A percentile compares a stretch with the other conserved stretches of the same genome.
These are phyloP conservation scores for Syzygium aromaticum DNA, from an alignment of 345 rosid genomes.

Conservation along the genomic window DNA sequence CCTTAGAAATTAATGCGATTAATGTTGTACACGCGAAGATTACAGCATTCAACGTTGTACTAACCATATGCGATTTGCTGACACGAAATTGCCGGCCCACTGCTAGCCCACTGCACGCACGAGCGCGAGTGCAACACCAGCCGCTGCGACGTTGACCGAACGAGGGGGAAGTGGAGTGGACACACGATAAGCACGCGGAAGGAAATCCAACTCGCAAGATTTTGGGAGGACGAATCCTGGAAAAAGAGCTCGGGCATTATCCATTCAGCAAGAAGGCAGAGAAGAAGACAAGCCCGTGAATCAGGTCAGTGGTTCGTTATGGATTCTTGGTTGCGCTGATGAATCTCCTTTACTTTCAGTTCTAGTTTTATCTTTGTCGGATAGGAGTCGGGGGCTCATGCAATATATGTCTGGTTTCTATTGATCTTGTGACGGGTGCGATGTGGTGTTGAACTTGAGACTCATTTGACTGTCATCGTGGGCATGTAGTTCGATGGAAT, in stretches of 20 bases:
- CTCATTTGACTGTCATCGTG: neutral
- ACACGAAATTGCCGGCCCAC: neutral
- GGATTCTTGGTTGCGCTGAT: neutral
- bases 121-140: neutral
- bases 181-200: neutral
- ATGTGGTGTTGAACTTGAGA: neutral
- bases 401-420: neutral
- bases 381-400: neutral
- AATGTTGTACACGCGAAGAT: neutral
- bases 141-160: neutral
- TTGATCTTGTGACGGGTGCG: neutral
- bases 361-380: neutral
- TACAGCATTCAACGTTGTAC: neutral
- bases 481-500: neutral
- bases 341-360: neutral
- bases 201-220: neutral
- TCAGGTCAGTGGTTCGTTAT: neutral
- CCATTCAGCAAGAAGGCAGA: neutral
- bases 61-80: neutral
- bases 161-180: neutral
- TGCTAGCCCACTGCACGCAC: neutral
- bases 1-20: neutral
- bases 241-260: neutral
- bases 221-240: neutral
- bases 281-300: neutral